Evolutionary conservation across 2,329 filamentous ascomycete species (phyloP).

Genomic region (Lecanosticta acicola): DNA sequence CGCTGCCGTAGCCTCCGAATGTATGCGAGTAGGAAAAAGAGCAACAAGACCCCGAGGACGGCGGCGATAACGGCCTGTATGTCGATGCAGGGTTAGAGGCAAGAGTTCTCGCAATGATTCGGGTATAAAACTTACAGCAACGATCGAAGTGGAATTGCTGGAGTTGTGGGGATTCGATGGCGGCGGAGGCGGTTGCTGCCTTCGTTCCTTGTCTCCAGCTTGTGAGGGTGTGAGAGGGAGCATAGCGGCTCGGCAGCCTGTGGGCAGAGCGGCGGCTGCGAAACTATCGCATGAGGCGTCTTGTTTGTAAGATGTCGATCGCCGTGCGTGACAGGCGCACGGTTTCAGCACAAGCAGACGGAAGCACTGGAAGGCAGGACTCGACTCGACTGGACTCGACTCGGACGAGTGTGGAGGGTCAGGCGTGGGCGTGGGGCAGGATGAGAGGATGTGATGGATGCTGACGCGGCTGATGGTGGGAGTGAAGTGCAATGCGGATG

Average conservation of each 20-base stretch:
- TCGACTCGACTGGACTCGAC: too few relatives aligned
- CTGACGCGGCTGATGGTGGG: slow-evolving; percentile 11
- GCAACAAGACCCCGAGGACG: slow-evolving; percentile 8
- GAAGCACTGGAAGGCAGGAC: too few relatives aligned
- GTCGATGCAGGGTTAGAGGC: background rate
- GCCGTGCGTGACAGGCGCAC: slow-evolving; percentile 8
- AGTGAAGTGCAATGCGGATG: background rate
- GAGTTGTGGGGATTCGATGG: background rate
- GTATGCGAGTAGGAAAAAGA: slow-evolving; percentile 3
- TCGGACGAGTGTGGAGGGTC: too few relatives aligned
- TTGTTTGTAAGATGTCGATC: slow-evolving; percentile 2
- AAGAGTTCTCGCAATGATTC: background rate
- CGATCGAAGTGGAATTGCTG: background rate
- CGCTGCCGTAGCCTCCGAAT: slow-evolving; percentile 16
- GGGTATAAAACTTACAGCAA: background rate
- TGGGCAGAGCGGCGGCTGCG: background rate
- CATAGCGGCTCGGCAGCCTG: slow-evolving; percentile 16
- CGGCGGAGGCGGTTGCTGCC: background rate
- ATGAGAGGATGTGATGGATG: slow-evolving; percentile 6
- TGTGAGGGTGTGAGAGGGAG: slow-evolving; percentile 13
- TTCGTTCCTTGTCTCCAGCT: background rate
- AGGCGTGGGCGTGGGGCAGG: too few relatives aligned
- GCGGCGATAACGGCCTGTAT: slow-evolving; percentile 15
- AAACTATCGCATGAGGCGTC: slow-evolving; percentile 10
- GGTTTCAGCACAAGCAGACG: too few relatives aligned